Evolutionary conservation across 2,329 filamentous ascomycete species (phyloP).

Genomic region (Zelopaecilomyces penicillatus): DNA sequence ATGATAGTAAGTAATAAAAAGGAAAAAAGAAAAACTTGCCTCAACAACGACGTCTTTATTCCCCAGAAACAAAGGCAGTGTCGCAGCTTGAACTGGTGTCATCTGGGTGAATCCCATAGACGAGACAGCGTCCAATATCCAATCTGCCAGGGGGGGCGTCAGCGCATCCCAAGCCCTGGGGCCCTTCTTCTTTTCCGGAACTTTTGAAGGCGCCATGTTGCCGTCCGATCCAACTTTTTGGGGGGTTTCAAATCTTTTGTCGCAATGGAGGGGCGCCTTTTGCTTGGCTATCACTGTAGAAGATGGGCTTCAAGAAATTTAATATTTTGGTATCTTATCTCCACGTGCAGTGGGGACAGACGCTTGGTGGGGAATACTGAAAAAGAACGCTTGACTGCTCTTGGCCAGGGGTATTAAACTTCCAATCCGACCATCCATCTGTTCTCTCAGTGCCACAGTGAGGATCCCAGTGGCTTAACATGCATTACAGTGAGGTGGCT

Average conservation of each 20-base stretch:
- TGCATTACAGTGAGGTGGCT: too few relatives aligned
- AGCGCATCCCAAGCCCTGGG: conserved; percentile 37
- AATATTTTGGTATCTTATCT: conserved; percentile 22
- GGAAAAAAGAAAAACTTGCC: conserved; percentile 27
- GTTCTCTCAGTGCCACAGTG: too few relatives aligned
- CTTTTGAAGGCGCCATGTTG: conserved; percentile 26
- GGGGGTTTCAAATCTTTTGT: too few relatives aligned
- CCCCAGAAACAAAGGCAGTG: conserved; percentile 77
- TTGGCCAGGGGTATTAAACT: too few relatives aligned
- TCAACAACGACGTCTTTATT: conserved; percentile 93
- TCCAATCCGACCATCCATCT: too few relatives aligned
- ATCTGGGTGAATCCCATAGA: conserved; percentile 81
- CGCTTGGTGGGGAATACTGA: too few relatives aligned
- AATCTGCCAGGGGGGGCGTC: conserved; percentile 41
- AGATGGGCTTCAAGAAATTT: conserved; percentile 6
- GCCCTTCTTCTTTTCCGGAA: conserved; percentile 31
- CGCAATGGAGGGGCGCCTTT: not conserved
- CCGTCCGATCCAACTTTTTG: not conserved
- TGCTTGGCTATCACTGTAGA: not conserved
- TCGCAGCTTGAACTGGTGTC: conserved; percentile 91
- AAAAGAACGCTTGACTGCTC: too few relatives aligned
- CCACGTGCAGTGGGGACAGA: conserved; percentile 15
- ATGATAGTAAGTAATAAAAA: conserved; percentile 1
- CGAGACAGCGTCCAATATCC: conserved; percentile 75
- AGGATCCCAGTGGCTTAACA: too few relatives aligned